These are phyloP conservation scores for Edaphochlamys debaryana DNA, from an alignment of 139 green algal species.

Conservation along the genomic window DNA sequence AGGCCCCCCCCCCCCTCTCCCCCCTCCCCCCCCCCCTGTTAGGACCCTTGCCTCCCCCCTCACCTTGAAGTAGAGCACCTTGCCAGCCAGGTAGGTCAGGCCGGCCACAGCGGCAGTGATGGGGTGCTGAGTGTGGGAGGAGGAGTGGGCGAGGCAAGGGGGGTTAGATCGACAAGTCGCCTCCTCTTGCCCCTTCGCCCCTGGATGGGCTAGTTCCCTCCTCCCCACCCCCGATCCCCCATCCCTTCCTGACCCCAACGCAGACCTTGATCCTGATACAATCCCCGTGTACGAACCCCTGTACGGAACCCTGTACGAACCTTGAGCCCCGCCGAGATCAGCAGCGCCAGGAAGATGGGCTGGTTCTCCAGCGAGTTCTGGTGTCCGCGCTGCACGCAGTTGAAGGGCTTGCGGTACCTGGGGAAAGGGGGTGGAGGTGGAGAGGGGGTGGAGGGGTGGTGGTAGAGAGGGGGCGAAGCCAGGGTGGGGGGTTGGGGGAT, in stretches of 20 bases:
- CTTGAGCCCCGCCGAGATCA: constrained; percentile 55
- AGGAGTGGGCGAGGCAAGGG: no score
- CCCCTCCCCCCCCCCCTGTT: no score
- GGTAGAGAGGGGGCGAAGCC: not conserved
- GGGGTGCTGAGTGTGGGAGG: constrained; percentile 51
- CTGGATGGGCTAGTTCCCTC: no score
- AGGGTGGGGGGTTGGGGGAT: no score
- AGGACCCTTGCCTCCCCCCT: not conserved
- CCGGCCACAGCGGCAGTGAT: constrained; percentile 50
- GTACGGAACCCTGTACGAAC: constrained; percentile 35
- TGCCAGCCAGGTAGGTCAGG: constrained; percentile 47
- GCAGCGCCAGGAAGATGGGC: constrained; percentile 60
- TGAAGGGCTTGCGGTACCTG: constrained; percentile 52
- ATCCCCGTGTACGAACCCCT: no score
- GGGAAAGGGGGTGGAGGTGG: not conserved
- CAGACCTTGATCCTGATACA: no score
- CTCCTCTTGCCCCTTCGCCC: not conserved
- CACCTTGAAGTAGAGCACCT: constrained; percentile 59
- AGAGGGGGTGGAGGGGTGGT: not conserved
- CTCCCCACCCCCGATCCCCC: not conserved
- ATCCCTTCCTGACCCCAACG: not conserved
- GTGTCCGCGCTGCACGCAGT: constrained; percentile 74
- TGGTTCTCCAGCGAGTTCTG: constrained; percentile 79
- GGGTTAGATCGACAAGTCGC: no score
- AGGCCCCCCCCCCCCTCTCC: no score